phyloP scores from a whole-genome alignment of 768 basidiomycete genomes.

The Hypholoma sublateritium region DNA sequence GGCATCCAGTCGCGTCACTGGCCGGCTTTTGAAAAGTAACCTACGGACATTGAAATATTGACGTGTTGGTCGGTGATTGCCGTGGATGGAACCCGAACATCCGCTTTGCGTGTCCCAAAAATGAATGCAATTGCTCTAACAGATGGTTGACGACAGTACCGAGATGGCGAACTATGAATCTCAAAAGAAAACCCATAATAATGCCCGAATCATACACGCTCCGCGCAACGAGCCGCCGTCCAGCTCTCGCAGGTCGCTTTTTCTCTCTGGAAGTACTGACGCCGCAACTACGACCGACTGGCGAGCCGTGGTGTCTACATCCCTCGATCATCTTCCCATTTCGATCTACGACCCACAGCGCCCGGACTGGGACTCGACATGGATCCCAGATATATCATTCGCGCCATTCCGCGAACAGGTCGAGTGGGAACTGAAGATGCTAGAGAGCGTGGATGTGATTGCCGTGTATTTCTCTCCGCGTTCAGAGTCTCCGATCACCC shows the following conservation, averaged over 20 bases:
- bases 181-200: neutral
- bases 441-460: neutral
- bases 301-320: neutral
- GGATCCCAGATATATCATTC: neutral
- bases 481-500: neutral
- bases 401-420: neutral
- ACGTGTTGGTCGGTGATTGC: too few relatives aligned
- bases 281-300: neutral
- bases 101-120: too few relatives aligned
- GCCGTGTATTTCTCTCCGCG: neutral
- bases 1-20: too few relatives aligned
- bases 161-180: neutral
- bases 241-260: neutral
- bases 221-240: neutral
- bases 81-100: too few relatives aligned
- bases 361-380: neutral
- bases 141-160: too few relatives aligned
- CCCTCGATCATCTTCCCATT: neutral
- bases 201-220: neutral
- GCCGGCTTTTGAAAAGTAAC: too few relatives aligned
- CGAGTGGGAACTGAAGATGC: constrained; percentile 1
- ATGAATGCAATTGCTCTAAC: too few relatives aligned
- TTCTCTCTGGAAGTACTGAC: constrained; percentile 3
- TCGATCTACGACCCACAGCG: constrained; percentile 4
- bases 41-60: too few relatives aligned